phyloP scores from a whole-genome alignment of 371 early-diverging fungal species.

The Fennellomyces sp. region DNA sequence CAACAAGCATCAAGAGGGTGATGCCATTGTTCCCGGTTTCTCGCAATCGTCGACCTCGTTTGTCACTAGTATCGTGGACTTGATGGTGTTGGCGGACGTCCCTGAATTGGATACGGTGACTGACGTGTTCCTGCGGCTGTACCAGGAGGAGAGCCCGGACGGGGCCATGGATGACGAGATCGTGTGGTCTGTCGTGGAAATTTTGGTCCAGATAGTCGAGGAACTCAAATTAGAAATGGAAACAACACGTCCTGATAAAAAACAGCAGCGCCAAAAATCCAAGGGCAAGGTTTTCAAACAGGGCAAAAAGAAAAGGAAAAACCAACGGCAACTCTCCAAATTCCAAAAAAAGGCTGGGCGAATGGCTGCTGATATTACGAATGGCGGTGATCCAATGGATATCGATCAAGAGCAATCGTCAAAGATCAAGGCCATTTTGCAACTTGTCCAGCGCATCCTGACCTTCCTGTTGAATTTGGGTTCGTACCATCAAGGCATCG shows the following conservation, averaged over 20 bases:
- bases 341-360: too few relatives aligned
- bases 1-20: background rate
- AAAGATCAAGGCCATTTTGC: background rate
- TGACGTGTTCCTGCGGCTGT: constrained; percentile 23
- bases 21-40: background rate
- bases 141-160: background rate
- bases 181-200: constrained; percentile 6
- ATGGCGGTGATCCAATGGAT: background rate
- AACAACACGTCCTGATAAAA: background rate
- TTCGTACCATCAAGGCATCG: background rate
- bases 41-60: constrained; percentile 3
- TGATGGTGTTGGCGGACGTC: constrained; percentile 36
- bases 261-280: background rate
- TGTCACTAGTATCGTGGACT: constrained; percentile 31
- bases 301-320: background rate
- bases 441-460: background rate
- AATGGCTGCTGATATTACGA: too few relatives aligned
- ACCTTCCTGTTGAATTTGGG: background rate
- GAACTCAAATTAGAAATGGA: constrained; percentile 21
- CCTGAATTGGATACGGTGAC: constrained; percentile 37
- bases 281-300: background rate
- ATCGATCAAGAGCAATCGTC: background rate
- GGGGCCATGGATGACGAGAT: constrained; percentile 8
- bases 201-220: constrained; percentile 26
- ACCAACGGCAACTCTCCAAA: background rate